phyloP scores from a whole-genome alignment of 208 protist species.

The Kentomonas sorsogonicus region DNA sequence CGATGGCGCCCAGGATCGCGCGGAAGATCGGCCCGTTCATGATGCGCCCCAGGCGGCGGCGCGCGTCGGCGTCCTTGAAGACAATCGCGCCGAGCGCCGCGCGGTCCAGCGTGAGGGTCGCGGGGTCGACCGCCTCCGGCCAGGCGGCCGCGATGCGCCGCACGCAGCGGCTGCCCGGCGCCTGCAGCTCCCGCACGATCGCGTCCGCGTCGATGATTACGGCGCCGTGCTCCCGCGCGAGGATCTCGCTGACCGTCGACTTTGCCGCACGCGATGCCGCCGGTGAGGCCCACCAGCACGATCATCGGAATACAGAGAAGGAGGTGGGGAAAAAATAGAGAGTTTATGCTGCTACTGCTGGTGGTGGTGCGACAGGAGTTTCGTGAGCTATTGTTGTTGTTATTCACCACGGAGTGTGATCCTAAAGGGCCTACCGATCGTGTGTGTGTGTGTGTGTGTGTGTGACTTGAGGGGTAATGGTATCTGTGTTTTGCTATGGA shows the following conservation, averaged over 20 bases:
- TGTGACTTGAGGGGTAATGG: too few species aligned
- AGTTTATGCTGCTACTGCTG: neutral
- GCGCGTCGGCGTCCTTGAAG: constrained; percentile 55
- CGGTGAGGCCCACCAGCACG: constrained; percentile 87
- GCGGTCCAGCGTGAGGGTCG: constrained; percentile 63
- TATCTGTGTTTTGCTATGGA: too few species aligned
- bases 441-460: too few species aligned
- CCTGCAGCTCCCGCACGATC: constrained; percentile 74
- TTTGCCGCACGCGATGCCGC: constrained; percentile 91
- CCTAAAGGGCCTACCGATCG: too few species aligned
- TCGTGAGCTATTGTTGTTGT: too few species aligned
- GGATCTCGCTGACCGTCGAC: constrained; percentile 64
- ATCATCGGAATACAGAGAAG: constrained; percentile 18
- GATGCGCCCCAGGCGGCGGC: constrained; percentile 54
- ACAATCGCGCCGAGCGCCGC: constrained; percentile 63
- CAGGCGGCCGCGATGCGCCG: constrained; percentile 60
- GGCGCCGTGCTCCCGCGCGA: constrained; percentile 45
- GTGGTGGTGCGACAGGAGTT: too few species aligned
- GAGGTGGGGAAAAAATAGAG: neutral
- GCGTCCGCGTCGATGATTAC: constrained; percentile 78
- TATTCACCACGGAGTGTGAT: too few species aligned
- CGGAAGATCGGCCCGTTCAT: constrained; percentile 81
- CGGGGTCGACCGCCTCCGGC: constrained; percentile 52
- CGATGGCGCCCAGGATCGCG: constrained; percentile 44
- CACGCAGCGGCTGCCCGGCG: constrained; percentile 47